Percentiles rank a stretch among this genome's conserved stretches.
Conservation (phyloP, 371 early-diverging fungal genomes). For the Encephalitozoon cuniculi region DNA sequence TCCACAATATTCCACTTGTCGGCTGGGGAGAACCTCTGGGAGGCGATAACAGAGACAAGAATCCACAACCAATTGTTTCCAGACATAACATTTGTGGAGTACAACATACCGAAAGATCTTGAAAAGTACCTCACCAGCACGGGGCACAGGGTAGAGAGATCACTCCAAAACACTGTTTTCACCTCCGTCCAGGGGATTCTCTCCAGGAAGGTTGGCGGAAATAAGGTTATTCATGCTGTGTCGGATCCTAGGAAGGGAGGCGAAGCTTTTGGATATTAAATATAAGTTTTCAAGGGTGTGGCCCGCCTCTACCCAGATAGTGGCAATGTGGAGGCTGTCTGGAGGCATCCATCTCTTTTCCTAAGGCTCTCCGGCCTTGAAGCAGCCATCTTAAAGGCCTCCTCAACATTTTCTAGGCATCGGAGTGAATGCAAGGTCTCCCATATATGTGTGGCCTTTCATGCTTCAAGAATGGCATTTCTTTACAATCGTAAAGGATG, state of each 20-base stretch:
- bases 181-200: slow-evolving; percentile 54
- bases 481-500: neutral
- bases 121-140: slow-evolving; percentile 19
- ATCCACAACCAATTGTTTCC: slow-evolving; percentile 85
- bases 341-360: slow-evolving; percentile 24
- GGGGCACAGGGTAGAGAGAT: slow-evolving; percentile 42
- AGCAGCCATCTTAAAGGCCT: neutral
- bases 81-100: slow-evolving; percentile 63
- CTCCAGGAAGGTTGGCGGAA: slow-evolving; percentile 7
- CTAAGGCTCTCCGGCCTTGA: neutral
- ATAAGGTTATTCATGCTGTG: slow-evolving; percentile 38
- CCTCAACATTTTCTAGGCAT: neutral
- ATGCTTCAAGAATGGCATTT: neutral
- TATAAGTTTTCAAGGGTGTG: neutral
- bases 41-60: slow-evolving; percentile 71
- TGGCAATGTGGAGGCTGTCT: neutral
- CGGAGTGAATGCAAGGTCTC: neutral
- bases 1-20: slow-evolving; percentile 70
- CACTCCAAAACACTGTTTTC: slow-evolving; percentile 38
- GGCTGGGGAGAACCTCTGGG: slow-evolving; percentile 65
- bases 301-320: neutral
- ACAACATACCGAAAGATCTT: neutral
- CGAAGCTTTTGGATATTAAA: slow-evolving; percentile 34
- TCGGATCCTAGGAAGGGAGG: slow-evolving; percentile 52
- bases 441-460: neutral